Evolutionary conservation across 306 rosid species (phyloP), one percentile per base, ranked within the genome.

Genomic region (Hylodesmum podocarpum): DNA sequence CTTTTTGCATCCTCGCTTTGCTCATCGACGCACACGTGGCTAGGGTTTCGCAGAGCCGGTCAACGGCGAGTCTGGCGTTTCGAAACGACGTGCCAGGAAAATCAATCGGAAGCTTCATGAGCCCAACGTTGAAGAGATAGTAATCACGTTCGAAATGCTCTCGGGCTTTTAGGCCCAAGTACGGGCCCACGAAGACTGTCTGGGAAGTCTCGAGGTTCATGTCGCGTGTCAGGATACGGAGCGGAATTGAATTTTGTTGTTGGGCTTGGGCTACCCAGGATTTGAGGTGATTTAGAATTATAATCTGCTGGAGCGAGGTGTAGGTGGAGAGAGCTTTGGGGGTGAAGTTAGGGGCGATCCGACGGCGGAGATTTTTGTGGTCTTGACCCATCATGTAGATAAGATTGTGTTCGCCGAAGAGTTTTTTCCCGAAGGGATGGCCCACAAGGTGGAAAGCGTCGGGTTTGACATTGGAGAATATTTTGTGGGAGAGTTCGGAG

Each of bases 341-440:
- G 1, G 93, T 89, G 84, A 95, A 95, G 21, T 90, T 95, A 1
- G 97, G 97, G 0, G 86, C 96, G 15, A 95, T 90, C 53, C 92
- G 90, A 76, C 96, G 96, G 83, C 97, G 97, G 78, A 92, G 85
- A 62, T 92, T 91, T 47, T 90, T 95, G 61, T 95, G 98, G 2
- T 82, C 82, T 37, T 92, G 95, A 1, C 98, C 98, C 58, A 84
- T 85, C 93, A 88, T 89, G 84, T 90, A 92, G 43, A 95, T 95
- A 46, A 95, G 90, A 65, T 95, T 95, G 63, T 92, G 97, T 0
- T 95, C 91, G 1, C 97, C 98, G 46, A 95, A 95, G 1, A 95
- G 97, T 67, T 92, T 95, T 29, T 95, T 92, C 0, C 97, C 98
- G 19, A 95, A 95, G 1, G 98, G 98, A 28, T 95, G 98, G 14